Evolutionary conservation across 202 grass and related monocot species (phyloP).

Genomic region (Miscanthus sacchariflorus): DNA sequence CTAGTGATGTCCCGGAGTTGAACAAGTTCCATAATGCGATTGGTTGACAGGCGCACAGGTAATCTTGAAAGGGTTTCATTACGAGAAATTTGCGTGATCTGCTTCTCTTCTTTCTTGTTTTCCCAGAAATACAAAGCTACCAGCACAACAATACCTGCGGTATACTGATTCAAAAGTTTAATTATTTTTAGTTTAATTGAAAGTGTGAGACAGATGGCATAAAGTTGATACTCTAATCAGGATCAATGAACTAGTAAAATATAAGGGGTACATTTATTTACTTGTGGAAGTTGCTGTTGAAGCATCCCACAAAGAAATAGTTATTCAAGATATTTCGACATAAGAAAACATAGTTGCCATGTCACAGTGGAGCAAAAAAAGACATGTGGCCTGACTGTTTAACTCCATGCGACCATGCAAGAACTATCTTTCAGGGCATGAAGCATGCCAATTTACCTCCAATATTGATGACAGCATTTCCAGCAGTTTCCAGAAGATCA

Average conservation of each 20-base stretch:
- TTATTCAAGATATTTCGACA: constrained; percentile 15
- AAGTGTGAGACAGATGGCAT: background rate
- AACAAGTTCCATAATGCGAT: constrained; percentile 87
- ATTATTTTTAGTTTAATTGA: constrained; percentile 54
- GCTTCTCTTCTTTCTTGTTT: constrained; percentile 95
- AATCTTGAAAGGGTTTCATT: constrained; percentile 94
- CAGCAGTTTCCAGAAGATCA: constrained; percentile 80
- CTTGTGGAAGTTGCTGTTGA: constrained; percentile 16
- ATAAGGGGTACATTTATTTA: background rate
- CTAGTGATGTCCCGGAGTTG: constrained; percentile 87
- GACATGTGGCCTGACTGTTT: background rate
- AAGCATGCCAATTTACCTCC: constrained; percentile 73
- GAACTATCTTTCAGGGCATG: constrained; percentile 31
- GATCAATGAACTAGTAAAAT: constrained; percentile 14
- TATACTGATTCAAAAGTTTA: constrained; percentile 81
- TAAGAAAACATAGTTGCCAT: constrained; percentile 13
- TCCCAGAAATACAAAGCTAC: constrained; percentile 95
- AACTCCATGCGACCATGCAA: constrained; percentile 33
- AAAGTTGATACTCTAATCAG: constrained; percentile 1
- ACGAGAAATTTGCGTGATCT: constrained; percentile 89
- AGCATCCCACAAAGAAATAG: constrained; percentile 9
- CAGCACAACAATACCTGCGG: constrained; percentile 89
- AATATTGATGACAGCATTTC: constrained; percentile 90
- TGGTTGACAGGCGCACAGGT: constrained; percentile 85
- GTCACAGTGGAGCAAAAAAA: constrained; percentile 18